These are phyloP conservation scores for Hamigera avellanea DNA, from an alignment of 495 filamentous ascomycete species.

Conservation along the genomic window DNA sequence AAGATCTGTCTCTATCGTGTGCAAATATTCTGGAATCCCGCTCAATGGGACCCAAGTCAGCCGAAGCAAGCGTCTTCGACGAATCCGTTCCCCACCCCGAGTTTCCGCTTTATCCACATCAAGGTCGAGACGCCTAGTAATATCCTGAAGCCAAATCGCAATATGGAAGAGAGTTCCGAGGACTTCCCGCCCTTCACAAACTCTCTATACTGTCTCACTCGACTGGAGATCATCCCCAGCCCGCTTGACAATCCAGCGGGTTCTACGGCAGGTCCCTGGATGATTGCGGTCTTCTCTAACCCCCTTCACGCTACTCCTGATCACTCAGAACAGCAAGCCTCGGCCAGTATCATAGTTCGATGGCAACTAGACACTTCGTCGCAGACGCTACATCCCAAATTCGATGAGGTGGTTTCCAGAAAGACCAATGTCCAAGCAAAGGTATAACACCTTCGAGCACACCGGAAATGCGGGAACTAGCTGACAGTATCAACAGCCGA, in stretches of 20 bases:
- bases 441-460: slow-evolving; percentile 10
- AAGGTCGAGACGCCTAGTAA: slow-evolving; percentile 30
- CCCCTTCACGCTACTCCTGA: slow-evolving; percentile 32
- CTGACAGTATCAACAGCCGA: slow-evolving; percentile 27
- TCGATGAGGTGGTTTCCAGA: slow-evolving; percentile 59
- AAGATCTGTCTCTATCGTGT: slow-evolving; percentile 55
- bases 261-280: slow-evolving; percentile 42
- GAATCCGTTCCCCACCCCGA: slow-evolving; percentile 30
- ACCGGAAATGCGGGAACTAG: too few species aligned
- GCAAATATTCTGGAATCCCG: slow-evolving; percentile 35
- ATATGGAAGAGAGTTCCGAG: slow-evolving; percentile 13
- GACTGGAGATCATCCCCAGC: slow-evolving; percentile 54
- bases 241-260: slow-evolving; percentile 38
- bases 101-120: slow-evolving; percentile 27
- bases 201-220: slow-evolving; percentile 46
- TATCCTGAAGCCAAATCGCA: slow-evolving; percentile 15
- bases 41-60: slow-evolving; percentile 25
- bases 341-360: slow-evolving; percentile 57
- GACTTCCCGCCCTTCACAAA: slow-evolving; percentile 23
- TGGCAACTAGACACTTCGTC: slow-evolving; percentile 62
- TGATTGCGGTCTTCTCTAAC: slow-evolving; percentile 62
- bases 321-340: slow-evolving; percentile 45
- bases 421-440: slow-evolving; percentile 40
- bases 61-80: slow-evolving; percentile 15
- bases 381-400: slow-evolving; percentile 54